A percentile compares a stretch with the other conserved stretches of the same genome.
phyloP scores from a whole-genome alignment of 2,329 filamentous ascomycete species.

The Myriosclerotinia curreyana region DNA sequence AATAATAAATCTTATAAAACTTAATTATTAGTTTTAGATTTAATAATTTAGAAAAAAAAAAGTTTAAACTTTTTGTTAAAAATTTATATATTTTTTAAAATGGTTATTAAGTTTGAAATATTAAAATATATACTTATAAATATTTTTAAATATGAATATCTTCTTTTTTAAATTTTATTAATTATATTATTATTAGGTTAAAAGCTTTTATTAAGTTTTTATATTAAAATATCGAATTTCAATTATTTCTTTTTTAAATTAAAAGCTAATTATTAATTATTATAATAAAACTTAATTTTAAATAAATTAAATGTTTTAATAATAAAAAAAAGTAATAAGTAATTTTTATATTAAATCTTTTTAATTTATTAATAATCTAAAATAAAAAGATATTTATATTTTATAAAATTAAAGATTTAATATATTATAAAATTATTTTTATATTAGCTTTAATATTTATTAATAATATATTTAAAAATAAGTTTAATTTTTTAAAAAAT shows the following conservation, averaged over 20 bases:
- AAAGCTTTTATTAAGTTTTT: slow-evolving; percentile 33
- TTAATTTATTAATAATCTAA: slow-evolving; percentile 20
- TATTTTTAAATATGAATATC: no score
- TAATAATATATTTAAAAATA: slow-evolving; percentile 32
- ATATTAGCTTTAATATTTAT: slow-evolving; percentile 33
- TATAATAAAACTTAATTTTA: no score
- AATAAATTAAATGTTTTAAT: slow-evolving; percentile 33
- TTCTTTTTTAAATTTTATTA: no score
- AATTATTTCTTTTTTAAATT: slow-evolving; percentile 30
- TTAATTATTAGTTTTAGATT: no score
- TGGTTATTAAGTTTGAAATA: no score
- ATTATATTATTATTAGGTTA: slow-evolving; percentile 32
- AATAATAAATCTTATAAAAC: no score
- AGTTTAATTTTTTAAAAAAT: no score
- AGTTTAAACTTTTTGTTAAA: no score
- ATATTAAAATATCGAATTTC: slow-evolving; percentile 35
- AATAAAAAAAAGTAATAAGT: slow-evolving; percentile 31
- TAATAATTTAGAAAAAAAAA: no score
- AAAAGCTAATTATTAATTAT: slow-evolving; percentile 28
- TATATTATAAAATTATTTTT: slow-evolving; percentile 28
- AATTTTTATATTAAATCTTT: background rate
- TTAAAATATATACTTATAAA: no score
- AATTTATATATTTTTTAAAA: no score
- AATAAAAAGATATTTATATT: slow-evolving; percentile 34
- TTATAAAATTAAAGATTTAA: slow-evolving; percentile 30